A percentile compares a stretch with the other conserved stretches of the same genome.
These are phyloP conservation scores for Symmetrospora coprosmae DNA, from an alignment of 768 basidiomycete genomes.

Conservation along the genomic window DNA sequence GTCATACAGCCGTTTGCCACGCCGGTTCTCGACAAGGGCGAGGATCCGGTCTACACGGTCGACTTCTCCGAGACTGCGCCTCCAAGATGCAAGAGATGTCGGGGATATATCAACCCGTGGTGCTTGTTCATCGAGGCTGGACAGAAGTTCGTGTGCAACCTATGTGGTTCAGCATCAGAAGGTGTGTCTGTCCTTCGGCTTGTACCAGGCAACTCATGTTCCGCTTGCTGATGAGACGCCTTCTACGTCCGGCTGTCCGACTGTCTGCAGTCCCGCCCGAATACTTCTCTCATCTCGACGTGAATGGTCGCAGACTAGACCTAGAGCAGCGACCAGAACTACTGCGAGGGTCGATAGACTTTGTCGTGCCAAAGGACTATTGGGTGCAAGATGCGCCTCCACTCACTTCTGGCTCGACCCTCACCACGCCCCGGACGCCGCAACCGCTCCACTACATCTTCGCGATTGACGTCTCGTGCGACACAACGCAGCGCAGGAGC, in stretches of 20 bases:
- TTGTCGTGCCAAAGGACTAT: constrained; percentile 65
- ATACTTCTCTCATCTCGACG: constrained; percentile 73
- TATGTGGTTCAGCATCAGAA: constrained; percentile 69
- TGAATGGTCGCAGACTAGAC: constrained; percentile 62
- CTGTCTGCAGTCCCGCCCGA: constrained; percentile 51
- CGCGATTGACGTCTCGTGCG: constrained; percentile 62
- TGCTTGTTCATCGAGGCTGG: constrained; percentile 71
- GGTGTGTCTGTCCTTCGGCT: constrained; percentile 45
- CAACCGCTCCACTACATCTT: constrained; percentile 65
- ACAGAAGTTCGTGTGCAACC: constrained; percentile 75
- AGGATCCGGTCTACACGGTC: constrained; percentile 66
- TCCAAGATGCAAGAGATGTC: constrained; percentile 65
- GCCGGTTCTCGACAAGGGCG: constrained; percentile 49
- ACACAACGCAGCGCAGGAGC: constrained; percentile 52
- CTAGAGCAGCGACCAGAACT: constrained; percentile 70
- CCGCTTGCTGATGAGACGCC: not conserved
- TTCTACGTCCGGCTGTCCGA: not conserved
- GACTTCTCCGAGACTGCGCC: constrained; percentile 54
- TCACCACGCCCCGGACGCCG: constrained; percentile 48
- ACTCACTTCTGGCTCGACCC: constrained; percentile 29
- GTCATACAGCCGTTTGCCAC: constrained; percentile 82
- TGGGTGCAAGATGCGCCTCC: constrained; percentile 49
- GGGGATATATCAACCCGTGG: constrained; percentile 90
- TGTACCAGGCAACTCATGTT: not conserved
- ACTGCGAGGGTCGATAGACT: constrained; percentile 80